phyloP scores from a whole-genome alignment of 2,329 filamentous ascomycete species.

The Ceratocystis albifundus region DNA sequence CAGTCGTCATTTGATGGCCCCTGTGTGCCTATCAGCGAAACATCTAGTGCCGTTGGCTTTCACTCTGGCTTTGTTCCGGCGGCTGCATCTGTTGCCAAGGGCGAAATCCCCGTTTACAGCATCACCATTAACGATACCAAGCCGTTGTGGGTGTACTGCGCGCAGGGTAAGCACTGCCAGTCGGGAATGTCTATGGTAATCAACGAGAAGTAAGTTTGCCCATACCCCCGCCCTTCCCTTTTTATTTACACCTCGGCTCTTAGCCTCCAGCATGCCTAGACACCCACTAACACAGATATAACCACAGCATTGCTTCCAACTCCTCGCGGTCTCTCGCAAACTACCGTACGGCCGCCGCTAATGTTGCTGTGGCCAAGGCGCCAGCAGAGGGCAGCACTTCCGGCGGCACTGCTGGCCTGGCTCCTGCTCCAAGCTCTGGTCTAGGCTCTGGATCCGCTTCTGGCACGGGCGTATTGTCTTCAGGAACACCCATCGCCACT shows the following conservation, averaged over 20 bases:
- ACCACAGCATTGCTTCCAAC: constrained; percentile 39
- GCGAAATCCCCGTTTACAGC: constrained; percentile 55
- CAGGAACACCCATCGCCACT: constrained; percentile 17
- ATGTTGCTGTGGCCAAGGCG: constrained; percentile 27
- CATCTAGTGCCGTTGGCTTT: constrained; percentile 47
- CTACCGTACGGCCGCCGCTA: constrained; percentile 37
- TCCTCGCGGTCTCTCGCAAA: constrained; percentile 39
- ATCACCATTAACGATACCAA: constrained; percentile 56
- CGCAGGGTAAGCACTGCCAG: constrained; percentile 62
- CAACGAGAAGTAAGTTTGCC: constrained; percentile 52
- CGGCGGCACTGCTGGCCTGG: constrained; percentile 20
- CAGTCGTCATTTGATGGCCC: constrained; percentile 59
- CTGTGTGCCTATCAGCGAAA: constrained; percentile 44
- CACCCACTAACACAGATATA: not conserved
- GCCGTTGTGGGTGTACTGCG: constrained; percentile 72
- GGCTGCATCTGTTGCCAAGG: constrained; percentile 38
- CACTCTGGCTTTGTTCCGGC: constrained; percentile 58
- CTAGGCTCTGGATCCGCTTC: constrained; percentile 13
- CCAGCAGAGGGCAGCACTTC: constrained; percentile 24
- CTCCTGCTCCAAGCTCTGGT: constrained; percentile 9
- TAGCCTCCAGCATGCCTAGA: not conserved
- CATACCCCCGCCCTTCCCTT: not conserved
- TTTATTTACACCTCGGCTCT: not conserved
- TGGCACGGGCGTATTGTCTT: not conserved
- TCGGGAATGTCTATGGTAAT: constrained; percentile 64